phyloP scores from a whole-genome alignment of 768 basidiomycete genomes.

The Albatrellus ellisii region DNA sequence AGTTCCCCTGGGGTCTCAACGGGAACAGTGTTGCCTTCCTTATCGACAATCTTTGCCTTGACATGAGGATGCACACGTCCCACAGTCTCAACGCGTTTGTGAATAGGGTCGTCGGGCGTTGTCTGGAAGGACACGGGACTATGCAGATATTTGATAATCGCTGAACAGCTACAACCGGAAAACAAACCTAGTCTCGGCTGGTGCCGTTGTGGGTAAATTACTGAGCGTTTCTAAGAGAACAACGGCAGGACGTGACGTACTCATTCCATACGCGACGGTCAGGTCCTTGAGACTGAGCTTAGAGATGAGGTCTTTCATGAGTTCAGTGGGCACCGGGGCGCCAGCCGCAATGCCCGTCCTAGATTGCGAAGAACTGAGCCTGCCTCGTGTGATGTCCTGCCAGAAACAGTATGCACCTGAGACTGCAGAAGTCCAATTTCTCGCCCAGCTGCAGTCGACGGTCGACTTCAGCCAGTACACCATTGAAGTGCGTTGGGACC shows the following conservation, averaged over 20 bases:
- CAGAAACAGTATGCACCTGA: conserved; percentile 33
- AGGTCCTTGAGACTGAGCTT: conserved; percentile 57
- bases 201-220: not conserved
- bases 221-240: not conserved
- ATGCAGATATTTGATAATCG: not conserved
- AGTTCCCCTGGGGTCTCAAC: conserved; percentile 65
- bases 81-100: conserved; percentile 73
- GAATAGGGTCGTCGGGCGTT: conserved; percentile 49
- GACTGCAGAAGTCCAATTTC: conserved; percentile 30
- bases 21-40: conserved; percentile 48
- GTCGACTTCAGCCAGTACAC: conserved; percentile 55
- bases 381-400: not conserved
- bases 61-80: conserved; percentile 69
- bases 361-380: not conserved
- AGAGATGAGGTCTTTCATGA: conserved; percentile 61
- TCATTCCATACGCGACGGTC: conserved; percentile 81
- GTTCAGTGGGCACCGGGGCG: conserved; percentile 62
- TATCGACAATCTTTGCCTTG: conserved; percentile 56
- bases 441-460: conserved; percentile 34
- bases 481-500: conserved; percentile 78
- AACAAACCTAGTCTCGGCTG: conserved; percentile 59
- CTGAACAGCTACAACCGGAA: not conserved
- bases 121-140: conserved; percentile 83
- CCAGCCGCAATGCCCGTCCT: conserved; percentile 82
- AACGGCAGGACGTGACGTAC: conserved; percentile 28